Conservation (phyloP, 306 rosid species). For the Malus asiatica region DNA sequence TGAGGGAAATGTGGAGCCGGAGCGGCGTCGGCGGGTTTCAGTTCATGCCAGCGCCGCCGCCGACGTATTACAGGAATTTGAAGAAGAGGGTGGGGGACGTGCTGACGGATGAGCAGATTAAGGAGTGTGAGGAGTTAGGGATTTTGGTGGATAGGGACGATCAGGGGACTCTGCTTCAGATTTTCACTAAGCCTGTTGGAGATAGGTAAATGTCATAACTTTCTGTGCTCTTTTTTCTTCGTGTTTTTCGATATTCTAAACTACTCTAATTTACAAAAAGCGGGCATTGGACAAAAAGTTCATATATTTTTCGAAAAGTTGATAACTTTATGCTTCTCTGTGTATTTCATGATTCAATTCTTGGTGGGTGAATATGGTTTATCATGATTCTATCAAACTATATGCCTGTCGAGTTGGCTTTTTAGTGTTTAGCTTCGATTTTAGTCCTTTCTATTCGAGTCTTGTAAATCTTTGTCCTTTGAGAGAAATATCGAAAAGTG, state of each 20-base stretch:
- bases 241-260: no score
- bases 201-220: constrained; percentile 45
- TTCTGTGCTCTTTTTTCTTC: not conserved
- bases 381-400: not conserved
- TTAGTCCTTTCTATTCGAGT: no score
- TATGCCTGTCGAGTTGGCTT: no score
- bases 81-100: constrained; percentile 67
- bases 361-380: not conserved
- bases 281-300: no score
- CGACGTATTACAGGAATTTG: constrained; percentile 63
- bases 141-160: constrained; percentile 85
- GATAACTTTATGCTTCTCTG: not conserved
- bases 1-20: constrained; percentile 77
- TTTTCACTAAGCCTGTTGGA: constrained; percentile 90
- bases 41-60: constrained; percentile 93
- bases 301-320: no score
- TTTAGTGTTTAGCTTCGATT: no score
- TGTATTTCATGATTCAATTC: not conserved
- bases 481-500: no score
- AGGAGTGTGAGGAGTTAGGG: constrained; percentile 81
- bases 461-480: no score
- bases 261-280: no score
- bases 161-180: constrained; percentile 91
- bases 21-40: constrained; percentile 71
- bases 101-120: constrained; percentile 61